These are phyloP conservation scores for Aphanomyces cochlioides DNA, from an alignment of 352 stramenopile genomes.

Conservation along the genomic window DNA sequence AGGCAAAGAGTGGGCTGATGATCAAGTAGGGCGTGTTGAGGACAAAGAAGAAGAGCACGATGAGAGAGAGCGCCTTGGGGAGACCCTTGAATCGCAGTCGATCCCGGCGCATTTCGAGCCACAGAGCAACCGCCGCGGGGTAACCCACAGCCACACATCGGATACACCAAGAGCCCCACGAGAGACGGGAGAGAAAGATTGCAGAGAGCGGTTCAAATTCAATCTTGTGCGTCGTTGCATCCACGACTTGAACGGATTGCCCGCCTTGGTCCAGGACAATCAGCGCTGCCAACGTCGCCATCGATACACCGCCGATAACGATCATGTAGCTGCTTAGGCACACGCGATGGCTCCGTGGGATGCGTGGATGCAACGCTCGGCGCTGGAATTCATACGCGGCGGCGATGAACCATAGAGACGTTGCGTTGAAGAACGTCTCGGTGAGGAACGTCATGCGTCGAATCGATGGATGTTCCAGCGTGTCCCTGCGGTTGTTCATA, in stretches of 20 bases:
- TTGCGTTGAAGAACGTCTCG: slow-evolving; percentile 14
- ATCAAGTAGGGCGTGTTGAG: slow-evolving; percentile 27
- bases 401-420: slow-evolving; percentile 19
- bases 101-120: background rate
- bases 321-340: slow-evolving; percentile 5
- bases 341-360: background rate
- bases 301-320: background rate
- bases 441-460: slow-evolving; percentile 20
- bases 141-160: slow-evolving; percentile 6
- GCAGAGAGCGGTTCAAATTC: background rate
- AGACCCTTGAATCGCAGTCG: background rate
- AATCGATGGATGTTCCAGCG: background rate
- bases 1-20: slow-evolving; percentile 9
- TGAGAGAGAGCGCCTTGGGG: slow-evolving; percentile 8
- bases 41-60: slow-evolving; percentile 16
- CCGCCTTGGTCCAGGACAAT: background rate
- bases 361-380: slow-evolving; percentile 12
- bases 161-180: background rate
- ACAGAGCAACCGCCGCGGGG: background rate
- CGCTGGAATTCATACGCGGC: slow-evolving; percentile 26
- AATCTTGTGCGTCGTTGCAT: background rate
- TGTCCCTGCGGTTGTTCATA: slow-evolving; percentile 6
- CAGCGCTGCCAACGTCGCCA: background rate
- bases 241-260: background rate
- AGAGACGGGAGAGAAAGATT: background rate